phyloP scores from a whole-genome alignment of 139 green algal genomes.

The Medakamo hakoo region DNA sequence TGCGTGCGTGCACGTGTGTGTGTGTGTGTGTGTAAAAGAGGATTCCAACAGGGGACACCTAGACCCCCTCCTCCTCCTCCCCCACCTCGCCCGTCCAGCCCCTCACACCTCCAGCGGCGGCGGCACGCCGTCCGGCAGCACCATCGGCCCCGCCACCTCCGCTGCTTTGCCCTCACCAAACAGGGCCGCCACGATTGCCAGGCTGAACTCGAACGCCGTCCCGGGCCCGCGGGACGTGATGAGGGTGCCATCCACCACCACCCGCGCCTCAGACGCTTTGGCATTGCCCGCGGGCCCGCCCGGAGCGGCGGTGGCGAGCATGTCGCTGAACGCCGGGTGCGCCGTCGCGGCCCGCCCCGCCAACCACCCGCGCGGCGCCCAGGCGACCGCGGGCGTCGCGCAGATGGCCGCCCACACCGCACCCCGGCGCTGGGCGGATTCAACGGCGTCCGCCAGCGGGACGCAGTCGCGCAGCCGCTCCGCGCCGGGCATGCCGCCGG shows the following conservation, averaged over 20 bases:
- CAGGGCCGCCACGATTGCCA: constrained; percentile 65
- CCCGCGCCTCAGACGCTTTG: constrained; percentile 33
- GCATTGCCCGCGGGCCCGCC: too few relatives aligned
- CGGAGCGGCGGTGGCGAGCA: too few relatives aligned
- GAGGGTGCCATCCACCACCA: constrained; percentile 66
- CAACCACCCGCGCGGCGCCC: constrained; percentile 55
- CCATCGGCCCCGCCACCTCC: constrained; percentile 69
- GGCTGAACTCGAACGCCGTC: constrained; percentile 78
- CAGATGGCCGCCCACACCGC: constrained; percentile 78
- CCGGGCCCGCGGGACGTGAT: constrained; percentile 70
- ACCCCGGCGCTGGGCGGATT: constrained; percentile 25
- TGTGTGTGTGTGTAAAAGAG: background rate
- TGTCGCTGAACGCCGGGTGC: constrained; percentile 66
- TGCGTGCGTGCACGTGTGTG: background rate
- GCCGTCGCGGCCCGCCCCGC: constrained; percentile 44
- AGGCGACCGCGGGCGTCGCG: constrained; percentile 73
- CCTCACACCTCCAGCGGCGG: background rate
- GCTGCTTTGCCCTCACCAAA: constrained; percentile 53
- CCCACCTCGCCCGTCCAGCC: background rate
- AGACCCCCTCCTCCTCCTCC: background rate
- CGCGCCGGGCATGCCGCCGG: constrained; percentile 88
- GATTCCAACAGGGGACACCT: background rate
- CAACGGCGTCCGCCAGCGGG: constrained; percentile 38
- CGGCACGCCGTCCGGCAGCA: constrained; percentile 30
- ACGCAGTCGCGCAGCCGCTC: constrained; percentile 60